Evolutionary conservation across 371 early-diverging fungal genomes (phyloP).

Genomic region (Mucor racemosus): DNA sequence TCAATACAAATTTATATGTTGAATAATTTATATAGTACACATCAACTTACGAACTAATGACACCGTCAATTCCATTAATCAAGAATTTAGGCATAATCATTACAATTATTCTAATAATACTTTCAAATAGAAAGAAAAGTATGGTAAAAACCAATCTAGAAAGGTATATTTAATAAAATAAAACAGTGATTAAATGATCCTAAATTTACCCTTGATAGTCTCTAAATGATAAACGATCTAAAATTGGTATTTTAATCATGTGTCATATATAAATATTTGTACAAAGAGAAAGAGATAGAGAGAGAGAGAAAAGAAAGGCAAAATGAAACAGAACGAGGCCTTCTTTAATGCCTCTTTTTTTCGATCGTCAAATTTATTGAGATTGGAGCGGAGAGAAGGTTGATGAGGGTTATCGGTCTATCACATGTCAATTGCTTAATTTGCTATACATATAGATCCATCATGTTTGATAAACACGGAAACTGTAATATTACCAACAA

Average conservation of each 20-base stretch:
- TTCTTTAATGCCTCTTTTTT: neutral
- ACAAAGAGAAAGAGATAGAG: neutral
- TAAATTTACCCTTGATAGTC: conserved; percentile 52
- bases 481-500: no score
- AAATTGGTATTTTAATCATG: conserved; percentile 48
- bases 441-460: neutral
- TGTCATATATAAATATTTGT: neutral
- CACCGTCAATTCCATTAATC: conserved; percentile 45
- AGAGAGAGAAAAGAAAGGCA: neutral
- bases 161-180: neutral
- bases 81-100: conserved; percentile 63
- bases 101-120: conserved; percentile 67
- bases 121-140: conserved; percentile 70
- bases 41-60: conserved; percentile 48
- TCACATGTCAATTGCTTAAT: neutral
- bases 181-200: neutral
- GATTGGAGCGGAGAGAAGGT: neutral
- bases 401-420: neutral
- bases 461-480: no score
- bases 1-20: neutral
- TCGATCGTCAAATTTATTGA: conserved; percentile 1
- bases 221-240: conserved; percentile 53
- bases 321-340: neutral
- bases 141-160: conserved; percentile 64
- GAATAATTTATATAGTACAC: neutral